Base-by-base conservation (phyloP, 805 yeast species). In the Schizosaccharomyces cryophilus region DNA sequence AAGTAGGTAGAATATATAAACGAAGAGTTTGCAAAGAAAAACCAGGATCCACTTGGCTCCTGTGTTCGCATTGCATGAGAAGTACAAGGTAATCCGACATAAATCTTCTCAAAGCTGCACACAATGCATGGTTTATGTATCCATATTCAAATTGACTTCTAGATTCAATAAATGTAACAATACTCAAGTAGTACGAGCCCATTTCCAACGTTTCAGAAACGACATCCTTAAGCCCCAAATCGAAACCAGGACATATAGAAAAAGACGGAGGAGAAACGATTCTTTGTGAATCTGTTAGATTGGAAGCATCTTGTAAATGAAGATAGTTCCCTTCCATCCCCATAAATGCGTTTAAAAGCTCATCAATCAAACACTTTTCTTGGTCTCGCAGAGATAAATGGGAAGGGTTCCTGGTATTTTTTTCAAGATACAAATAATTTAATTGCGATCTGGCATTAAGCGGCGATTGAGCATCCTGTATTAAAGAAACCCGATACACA, bases 311-410 rank as follows among this genome's bases (percentile, higher is more conserved):
- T 82, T 77, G 67, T 78, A 87, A 55, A 88, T 73, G 56, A 42
- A 90, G 79, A 67, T 84, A 87, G 24, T 75, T 74, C 0, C 96
- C 96, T 69, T 88, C 95, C 38, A 62, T 31, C 38, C 76, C 76
- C 40, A 81, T 65, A 15, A 93, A 69, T 1, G 85, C 83, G 65
- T 77, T 77, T 24, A 87, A 66, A 9, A 88, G 68, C 69, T 90
- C 98, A 62, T 79, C 75, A 17, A 84, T 74, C 0, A 93, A 76
- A 30, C 82, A 74, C 0, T 85, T 82, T 68, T 88, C 95, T 68
- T 87, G 95, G 2, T 24, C 21, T 4, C 35, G 56, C 2, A 51
- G 9, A n/a, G 21, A 19, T 45, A 45, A 45, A 7, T 45, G 13
- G 11, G 51, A 45, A 4, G 51, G 51, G 26, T 45, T 24, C 11